Evolutionary conservation across 148 eudicot species (phyloP).

Genomic region (Pharnaceum exiguum): DNA sequence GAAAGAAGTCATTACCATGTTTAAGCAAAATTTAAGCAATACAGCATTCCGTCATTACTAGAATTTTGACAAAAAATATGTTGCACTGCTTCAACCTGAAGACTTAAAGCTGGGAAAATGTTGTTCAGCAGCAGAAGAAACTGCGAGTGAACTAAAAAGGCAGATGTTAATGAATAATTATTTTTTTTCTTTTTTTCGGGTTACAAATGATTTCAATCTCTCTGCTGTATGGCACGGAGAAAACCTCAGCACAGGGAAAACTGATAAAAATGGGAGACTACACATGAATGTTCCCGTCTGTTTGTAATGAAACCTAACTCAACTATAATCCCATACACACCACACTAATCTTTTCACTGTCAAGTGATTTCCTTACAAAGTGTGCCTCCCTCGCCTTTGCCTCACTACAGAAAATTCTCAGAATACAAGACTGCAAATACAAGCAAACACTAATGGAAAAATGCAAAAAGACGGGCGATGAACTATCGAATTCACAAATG

Average conservation of each 20-base stretch:
- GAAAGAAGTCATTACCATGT: no score
- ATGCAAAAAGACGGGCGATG: slow-evolving; percentile 1
- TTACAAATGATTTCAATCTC: slow-evolving; percentile 7
- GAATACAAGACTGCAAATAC: slow-evolving; percentile 8
- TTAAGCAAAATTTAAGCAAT: no score
- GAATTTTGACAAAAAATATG: no score
- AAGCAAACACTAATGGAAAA: neutral
- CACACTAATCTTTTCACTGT: neutral
- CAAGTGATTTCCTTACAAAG: neutral
- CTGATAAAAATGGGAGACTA: slow-evolving; percentile 12
- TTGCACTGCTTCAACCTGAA: no score
- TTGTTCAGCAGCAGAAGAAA: no score
- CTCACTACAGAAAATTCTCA: slow-evolving; percentile 1
- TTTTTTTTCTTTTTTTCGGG: no score
- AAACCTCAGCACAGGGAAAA: slow-evolving; percentile 9
- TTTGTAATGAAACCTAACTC: slow-evolving; percentile 6
- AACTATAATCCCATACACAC: slow-evolving; percentile 15
- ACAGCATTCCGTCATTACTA: no score
- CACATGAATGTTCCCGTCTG: slow-evolving; percentile 1
- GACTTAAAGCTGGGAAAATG: no score
- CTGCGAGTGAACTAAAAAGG: no score
- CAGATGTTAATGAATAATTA: slow-evolving; percentile 3
- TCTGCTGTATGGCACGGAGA: neutral
- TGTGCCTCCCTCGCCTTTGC: slow-evolving; percentile 3
- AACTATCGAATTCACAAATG: neutral